These are phyloP conservation scores for Chrysosporium keratinophilum DNA, from an alignment of 2,329 filamentous ascomycete species.

Conservation along the genomic window DNA sequence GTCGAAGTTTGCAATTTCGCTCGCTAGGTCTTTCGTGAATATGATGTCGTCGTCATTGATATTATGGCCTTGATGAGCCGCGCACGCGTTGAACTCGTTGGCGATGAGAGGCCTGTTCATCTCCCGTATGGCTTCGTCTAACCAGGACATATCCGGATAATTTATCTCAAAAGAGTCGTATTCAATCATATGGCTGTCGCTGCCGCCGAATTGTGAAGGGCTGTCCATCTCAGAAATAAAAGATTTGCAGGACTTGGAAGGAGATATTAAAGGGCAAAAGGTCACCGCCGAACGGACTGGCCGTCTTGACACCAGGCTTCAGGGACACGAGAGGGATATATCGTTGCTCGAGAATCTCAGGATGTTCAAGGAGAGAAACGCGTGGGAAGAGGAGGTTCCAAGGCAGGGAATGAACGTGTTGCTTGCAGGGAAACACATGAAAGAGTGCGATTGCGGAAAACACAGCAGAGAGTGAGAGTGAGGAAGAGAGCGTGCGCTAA, in stretches of 20 bases:
- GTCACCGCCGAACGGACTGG: too few species aligned
- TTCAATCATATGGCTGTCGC: background rate
- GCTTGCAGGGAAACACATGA: too few species aligned
- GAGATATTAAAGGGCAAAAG: background rate
- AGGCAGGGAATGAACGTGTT: too few species aligned
- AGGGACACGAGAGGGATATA: background rate
- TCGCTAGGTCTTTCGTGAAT: too few species aligned
- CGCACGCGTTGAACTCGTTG: background rate
- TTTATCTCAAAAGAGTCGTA: background rate
- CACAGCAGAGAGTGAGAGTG: too few species aligned
- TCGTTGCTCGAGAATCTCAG: background rate
- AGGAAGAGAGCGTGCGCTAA: too few species aligned
- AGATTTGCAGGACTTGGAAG: background rate
- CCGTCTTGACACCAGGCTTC: too few species aligned
- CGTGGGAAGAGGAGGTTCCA: too few species aligned
- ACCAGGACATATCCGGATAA: conserved; percentile 1
- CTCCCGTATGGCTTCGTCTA: background rate
- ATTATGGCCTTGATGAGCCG: background rate
- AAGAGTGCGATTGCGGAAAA: too few species aligned
- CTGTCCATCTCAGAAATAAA: background rate
- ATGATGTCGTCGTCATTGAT: background rate
- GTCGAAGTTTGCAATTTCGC: too few species aligned
- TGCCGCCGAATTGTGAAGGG: background rate
- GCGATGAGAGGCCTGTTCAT: background rate
- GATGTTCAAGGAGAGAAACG: background rate